These are phyloP conservation scores for Stephania cephalantha DNA, from an alignment of 164 flowering plant species.

Conservation along the genomic window DNA sequence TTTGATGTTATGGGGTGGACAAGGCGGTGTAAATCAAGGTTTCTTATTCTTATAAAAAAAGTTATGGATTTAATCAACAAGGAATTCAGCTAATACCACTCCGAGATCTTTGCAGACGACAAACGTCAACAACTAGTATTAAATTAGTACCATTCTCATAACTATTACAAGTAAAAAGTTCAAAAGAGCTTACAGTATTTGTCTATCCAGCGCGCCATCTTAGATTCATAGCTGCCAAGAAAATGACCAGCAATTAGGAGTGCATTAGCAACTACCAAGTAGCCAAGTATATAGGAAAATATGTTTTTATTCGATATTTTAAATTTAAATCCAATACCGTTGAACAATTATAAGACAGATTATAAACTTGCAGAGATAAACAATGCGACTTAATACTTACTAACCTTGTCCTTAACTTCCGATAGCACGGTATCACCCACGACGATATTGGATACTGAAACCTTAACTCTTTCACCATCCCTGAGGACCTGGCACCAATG, in stretches of 20 bases:
- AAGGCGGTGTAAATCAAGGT: no score
- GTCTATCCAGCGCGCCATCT: conserved; percentile 88
- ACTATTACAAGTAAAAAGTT: no score
- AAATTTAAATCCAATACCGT: not conserved
- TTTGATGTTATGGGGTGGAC: no score
- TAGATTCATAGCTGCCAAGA: conserved; percentile 86
- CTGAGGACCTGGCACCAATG: conserved; percentile 48
- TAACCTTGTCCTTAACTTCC: conserved; percentile 83
- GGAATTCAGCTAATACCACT: no score
- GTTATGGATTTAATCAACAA: no score
- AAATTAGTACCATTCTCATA: no score
- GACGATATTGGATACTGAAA: conserved; percentile 84
- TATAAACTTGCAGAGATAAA: not conserved
- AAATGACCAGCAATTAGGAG: conserved; percentile 67
- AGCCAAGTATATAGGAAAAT: conserved; percentile 30
- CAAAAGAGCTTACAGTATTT: conserved; percentile 53
- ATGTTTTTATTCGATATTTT: not conserved
- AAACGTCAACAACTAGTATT: no score
- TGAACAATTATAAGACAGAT: not conserved
- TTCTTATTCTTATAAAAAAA: no score
- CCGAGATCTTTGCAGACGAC: no score
- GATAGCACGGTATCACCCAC: conserved; percentile 86
- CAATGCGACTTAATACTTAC: not conserved
- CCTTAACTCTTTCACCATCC: conserved; percentile 67
- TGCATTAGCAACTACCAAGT: conserved; percentile 92